A percentile compares a stretch with the other conserved stretches of the same genome.
These are phyloP conservation scores for Hansenula lynferdii DNA, from an alignment of 1,139 yeast genomes.

Conservation along the genomic window DNA sequence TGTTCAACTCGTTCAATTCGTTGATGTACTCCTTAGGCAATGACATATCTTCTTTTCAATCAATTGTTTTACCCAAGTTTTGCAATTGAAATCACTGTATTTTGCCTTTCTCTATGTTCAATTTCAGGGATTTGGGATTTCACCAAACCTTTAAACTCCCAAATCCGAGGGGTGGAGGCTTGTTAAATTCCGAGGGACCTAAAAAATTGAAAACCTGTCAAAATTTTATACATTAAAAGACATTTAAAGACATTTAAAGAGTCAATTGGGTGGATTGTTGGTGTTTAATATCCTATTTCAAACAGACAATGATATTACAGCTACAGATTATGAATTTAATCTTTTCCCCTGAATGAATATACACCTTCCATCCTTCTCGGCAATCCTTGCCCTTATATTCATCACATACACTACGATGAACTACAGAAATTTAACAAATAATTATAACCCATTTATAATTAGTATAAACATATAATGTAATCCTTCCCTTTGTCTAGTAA, in stretches of 20 bases:
- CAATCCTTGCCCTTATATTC: not conserved
- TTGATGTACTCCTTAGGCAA: slow-evolving; percentile 35
- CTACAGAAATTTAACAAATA: not conserved
- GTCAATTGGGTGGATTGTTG: too few relatives aligned
- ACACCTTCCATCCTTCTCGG: not conserved
- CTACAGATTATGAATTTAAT: too few relatives aligned
- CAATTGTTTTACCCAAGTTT: too few relatives aligned
- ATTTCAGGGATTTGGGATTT: not conserved
- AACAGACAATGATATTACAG: too few relatives aligned
- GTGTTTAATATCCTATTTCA: too few relatives aligned
- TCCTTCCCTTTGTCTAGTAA: too few relatives aligned
- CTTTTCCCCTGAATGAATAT: too few relatives aligned
- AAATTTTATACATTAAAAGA: not conserved
- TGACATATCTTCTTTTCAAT: slow-evolving; percentile 23
- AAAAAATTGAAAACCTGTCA: not conserved
- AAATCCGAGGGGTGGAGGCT: not conserved
- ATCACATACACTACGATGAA: not conserved
- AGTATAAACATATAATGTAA: not conserved
- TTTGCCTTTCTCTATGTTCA: not conserved
- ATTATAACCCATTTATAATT: not conserved
- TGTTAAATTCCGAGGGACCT: not conserved
- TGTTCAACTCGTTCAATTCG: slow-evolving; percentile 60
- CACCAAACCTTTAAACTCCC: not conserved
- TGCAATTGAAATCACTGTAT: not conserved
- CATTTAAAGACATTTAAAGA: too few relatives aligned